These are phyloP conservation scores for Coemansia sp. DNA, from an alignment of 371 early-diverging fungal species.

Conservation along the genomic window DNA sequence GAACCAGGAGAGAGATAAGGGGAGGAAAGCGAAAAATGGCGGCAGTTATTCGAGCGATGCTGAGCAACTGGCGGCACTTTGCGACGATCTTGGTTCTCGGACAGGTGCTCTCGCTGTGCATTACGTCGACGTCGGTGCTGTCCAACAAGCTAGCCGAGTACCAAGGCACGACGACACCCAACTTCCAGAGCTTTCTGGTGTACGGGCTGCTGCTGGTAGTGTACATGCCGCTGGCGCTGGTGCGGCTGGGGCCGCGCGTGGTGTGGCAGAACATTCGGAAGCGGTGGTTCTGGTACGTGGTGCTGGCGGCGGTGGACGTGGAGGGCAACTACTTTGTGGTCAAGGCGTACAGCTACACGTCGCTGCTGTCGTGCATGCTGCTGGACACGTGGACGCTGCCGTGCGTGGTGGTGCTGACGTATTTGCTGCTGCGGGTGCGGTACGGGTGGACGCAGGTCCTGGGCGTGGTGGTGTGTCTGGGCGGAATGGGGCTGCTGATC, in stretches of 20 bases:
- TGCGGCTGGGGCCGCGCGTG: constrained; percentile 55
- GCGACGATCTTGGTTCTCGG: constrained; percentile 54
- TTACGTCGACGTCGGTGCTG: constrained; percentile 65
- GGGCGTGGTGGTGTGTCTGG: constrained; percentile 63
- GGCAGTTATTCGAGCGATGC: not conserved
- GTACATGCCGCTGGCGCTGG: constrained; percentile 61
- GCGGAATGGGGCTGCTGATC: constrained; percentile 66
- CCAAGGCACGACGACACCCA: constrained; percentile 61
- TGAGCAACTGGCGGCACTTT: constrained; percentile 46
- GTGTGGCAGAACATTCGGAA: constrained; percentile 54
- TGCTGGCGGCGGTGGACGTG: constrained; percentile 69
- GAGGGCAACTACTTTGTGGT: constrained; percentile 80
- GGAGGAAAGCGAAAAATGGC: constrained; percentile 37
- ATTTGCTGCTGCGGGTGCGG: constrained; percentile 60
- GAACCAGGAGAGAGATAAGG: not conserved
- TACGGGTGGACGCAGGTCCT: constrained; percentile 66
- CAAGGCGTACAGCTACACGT: constrained; percentile 72
- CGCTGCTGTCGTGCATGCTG: constrained; percentile 68
- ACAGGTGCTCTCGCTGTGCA: constrained; percentile 69
- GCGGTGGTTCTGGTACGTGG: constrained; percentile 60
- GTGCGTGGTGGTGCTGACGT: constrained; percentile 63
- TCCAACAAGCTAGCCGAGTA: constrained; percentile 58
- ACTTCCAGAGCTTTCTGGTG: constrained; percentile 67
- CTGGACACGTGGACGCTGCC: constrained; percentile 77
- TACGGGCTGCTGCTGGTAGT: constrained; percentile 66